Percentiles rank a stretch among this genome's conserved stretches.
phyloP scores from a whole-genome alignment of 495 filamentous ascomycete genomes.

The Lepidopterella palustris region DNA sequence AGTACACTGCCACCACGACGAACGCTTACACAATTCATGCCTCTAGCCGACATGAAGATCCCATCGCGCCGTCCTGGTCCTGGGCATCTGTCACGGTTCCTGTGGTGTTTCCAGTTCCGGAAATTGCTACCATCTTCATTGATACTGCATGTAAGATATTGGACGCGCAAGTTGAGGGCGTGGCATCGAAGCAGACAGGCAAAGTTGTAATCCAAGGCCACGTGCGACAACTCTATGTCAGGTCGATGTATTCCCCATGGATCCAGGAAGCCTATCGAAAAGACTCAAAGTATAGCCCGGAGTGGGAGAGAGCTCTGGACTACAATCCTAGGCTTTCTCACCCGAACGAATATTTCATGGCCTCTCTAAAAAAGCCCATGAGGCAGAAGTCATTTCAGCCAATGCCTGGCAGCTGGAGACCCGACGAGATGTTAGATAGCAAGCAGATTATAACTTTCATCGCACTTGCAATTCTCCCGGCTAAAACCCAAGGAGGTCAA shows the following conservation, averaged over 20 bases:
- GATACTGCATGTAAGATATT: neutral
- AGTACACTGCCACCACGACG: conserved; percentile 1
- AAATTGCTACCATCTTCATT: conserved; percentile 1
- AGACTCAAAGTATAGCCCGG: neutral
- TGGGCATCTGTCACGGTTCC: conserved; percentile 15
- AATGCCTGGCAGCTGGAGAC: neutral
- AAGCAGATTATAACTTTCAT: neutral
- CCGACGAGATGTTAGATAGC: neutral
- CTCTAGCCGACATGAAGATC: neutral
- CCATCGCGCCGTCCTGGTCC: conserved; percentile 9
- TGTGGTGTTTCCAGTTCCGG: neutral
- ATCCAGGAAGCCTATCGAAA: neutral
- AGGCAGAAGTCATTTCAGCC: neutral
- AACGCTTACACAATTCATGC: neutral
- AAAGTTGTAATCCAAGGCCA: neutral
- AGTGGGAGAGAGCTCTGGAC: neutral
- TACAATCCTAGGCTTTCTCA: neutral
- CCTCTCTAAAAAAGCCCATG: neutral
- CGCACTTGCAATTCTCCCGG: neutral
- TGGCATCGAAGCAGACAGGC: neutral
- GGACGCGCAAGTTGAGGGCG: neutral
- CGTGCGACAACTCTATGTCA: conserved; percentile 1
- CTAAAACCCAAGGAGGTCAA: neutral
- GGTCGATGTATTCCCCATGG: neutral
- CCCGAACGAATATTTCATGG: neutral